Base-by-base conservation (phyloP, 306 rosid genomes). In the Cyclanthera cordifolia region DNA sequence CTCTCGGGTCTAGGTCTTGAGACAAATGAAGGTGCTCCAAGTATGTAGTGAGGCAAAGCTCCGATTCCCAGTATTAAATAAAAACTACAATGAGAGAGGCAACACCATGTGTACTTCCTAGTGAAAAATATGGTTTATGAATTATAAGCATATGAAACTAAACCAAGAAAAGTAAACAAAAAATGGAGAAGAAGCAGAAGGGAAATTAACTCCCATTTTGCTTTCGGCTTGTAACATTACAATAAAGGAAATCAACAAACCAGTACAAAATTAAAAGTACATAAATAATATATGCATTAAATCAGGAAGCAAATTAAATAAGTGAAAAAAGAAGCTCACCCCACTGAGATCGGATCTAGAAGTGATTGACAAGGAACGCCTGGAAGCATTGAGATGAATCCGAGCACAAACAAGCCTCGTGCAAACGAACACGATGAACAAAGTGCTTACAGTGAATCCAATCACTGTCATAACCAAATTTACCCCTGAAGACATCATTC, bases 401-500 rank as follows among this genome's bases (percentile, higher is more conserved):
- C 92, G 82, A 46, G 96, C 96, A 77, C 97, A 91, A 52, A 91
- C 49, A n/a, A 91, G 92, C 54, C 96, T 83, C 0, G 96, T 89
- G 74, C 92, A 91, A 10, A 91, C 88, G 72, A 87, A 88, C 59
- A 91, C 88, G 78, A 91, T 91, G 90, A 91, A 91, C 91, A 85
- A 78, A 69, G 91, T 83, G 83, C 97, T 91, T 66, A 91, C 95
- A n/a, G 85, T 88, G 60, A 91, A 91, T 19, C 95, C 97, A 83
- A 88, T 86, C 74, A 85, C 90, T 11, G 91, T 91, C 97, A 91
- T 91, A 77, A 91, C 97, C 87, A 91, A 76, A 69, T 91, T 91
- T 14, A 88, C 68, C 67, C 95, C 96, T 6, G 97, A 72, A 21
- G 97, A 83, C 61, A 88, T 91, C 96, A 88, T 87, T 2, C 69